phyloP scores from a whole-genome alignment of 2,329 filamentous ascomycete genomes.

The Cladosporium sp. region DNA sequence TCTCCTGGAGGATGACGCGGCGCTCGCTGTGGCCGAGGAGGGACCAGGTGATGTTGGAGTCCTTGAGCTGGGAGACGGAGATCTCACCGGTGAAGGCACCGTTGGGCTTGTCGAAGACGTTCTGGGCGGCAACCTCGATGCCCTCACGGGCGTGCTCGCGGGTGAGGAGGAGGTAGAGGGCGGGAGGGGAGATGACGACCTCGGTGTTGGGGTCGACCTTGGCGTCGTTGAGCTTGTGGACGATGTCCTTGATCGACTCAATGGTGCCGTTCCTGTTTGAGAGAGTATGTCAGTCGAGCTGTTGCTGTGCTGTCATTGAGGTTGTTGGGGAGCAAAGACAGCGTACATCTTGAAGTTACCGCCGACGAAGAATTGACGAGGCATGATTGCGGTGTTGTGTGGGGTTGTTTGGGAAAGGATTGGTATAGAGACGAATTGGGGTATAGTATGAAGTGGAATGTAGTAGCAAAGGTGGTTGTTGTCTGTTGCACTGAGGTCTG shows the following conservation, averaged over 20 bases:
- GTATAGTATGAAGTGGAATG: neutral
- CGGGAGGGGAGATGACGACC: slow-evolving; percentile 88
- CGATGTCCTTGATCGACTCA: slow-evolving; percentile 84
- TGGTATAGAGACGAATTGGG: slow-evolving; percentile 3
- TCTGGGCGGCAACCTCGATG: slow-evolving; percentile 88
- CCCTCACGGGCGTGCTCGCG: slow-evolving; percentile 71
- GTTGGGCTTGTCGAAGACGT: slow-evolving; percentile 85
- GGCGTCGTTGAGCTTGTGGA: slow-evolving; percentile 82
- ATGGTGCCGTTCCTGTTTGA: slow-evolving; percentile 80
- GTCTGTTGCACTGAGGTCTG: neutral
- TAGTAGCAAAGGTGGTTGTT: neutral
- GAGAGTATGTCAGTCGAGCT: slow-evolving; percentile 9
- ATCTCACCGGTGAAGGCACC: slow-evolving; percentile 98
- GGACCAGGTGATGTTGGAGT: slow-evolving; percentile 82
- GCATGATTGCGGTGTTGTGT: slow-evolving; percentile 31
- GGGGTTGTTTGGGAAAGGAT: neutral
- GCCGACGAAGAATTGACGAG: slow-evolving; percentile 41
- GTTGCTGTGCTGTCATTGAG: neutral
- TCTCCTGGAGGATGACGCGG: slow-evolving; percentile 82
- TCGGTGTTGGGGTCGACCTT: slow-evolving; percentile 76
- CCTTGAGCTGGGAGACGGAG: slow-evolving; percentile 84
- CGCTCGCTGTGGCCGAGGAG: slow-evolving; percentile 95
- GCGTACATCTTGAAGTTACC: slow-evolving; percentile 96
- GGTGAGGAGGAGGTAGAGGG: slow-evolving; percentile 84
- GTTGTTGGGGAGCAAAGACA: slow-evolving; percentile 14